A percentile compares a stretch with the other conserved stretches of the same genome.
phyloP scores from a whole-genome alignment of 139 green algal species.

The Chlorella vulgaris region DNA sequence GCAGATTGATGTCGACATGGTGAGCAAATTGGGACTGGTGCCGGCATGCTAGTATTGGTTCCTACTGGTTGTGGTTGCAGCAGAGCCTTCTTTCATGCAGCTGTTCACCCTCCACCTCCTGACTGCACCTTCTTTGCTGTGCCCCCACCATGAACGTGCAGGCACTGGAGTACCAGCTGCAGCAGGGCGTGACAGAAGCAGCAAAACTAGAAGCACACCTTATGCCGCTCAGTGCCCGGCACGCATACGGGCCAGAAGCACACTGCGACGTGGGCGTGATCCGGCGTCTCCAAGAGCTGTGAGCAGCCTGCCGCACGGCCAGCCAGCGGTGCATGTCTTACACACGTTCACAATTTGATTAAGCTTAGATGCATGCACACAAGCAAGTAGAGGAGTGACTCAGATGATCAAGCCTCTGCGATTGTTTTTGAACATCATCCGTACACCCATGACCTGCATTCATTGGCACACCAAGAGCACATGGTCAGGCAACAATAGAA shows the following conservation, averaged over 20 bases:
- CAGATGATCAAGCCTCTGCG: slow-evolving; percentile 32
- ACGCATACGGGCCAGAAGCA: slow-evolving; percentile 49
- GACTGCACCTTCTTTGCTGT: too few species aligned
- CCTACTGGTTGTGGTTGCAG: too few species aligned
- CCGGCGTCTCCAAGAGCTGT: slow-evolving; percentile 41
- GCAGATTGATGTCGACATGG: slow-evolving; percentile 89
- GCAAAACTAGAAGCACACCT: slow-evolving; percentile 58
- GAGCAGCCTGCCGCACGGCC: neutral
- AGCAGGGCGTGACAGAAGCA: slow-evolving; percentile 73
- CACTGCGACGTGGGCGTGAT: slow-evolving; percentile 52
- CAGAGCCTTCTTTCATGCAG: neutral
- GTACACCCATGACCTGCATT: slow-evolving; percentile 35
- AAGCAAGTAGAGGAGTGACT: neutral
- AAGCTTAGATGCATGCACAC: neutral
- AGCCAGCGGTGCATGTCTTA: too few species aligned
- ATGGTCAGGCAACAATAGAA: neutral
- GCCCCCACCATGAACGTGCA: too few species aligned
- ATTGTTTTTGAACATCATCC: slow-evolving; percentile 40
- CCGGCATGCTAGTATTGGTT: too few species aligned
- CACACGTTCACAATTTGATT: too few species aligned
- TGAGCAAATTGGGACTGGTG: slow-evolving; percentile 36
- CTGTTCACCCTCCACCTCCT: neutral
- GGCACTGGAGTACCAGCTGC: slow-evolving; percentile 90
- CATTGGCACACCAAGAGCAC: neutral
- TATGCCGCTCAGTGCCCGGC: slow-evolving; percentile 42